Evolutionary conservation across 352 stramenopile genomes (phyloP).

Genomic region (Thraustotheca clavata): DNA sequence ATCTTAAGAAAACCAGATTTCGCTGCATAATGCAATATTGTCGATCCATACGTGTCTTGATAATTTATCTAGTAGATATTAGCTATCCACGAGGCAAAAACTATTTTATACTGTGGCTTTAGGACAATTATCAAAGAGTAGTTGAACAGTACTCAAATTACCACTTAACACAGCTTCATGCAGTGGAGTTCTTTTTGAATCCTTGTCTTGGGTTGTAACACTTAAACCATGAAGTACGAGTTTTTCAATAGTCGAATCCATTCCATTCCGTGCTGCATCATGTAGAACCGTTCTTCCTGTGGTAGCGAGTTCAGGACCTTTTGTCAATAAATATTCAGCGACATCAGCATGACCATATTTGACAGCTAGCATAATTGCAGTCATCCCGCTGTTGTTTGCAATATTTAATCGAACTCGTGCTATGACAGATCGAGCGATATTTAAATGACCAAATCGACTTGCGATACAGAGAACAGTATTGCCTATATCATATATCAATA

Average conservation of each 20-base stretch:
- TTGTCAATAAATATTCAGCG: conserved; percentile 47
- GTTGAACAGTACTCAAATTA: conserved; percentile 33
- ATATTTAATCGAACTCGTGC: conserved; percentile 27
- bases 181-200: conserved; percentile 32
- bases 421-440: conserved; percentile 32
- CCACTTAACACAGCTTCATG: conserved; percentile 39
- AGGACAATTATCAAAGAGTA: conserved; percentile 27
- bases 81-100: conserved; percentile 26
- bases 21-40: conserved; percentile 42
- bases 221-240: conserved; percentile 22
- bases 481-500: conserved; percentile 20
- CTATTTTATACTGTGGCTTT: conserved; percentile 24
- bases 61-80: conserved; percentile 33
- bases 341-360: conserved; percentile 38
- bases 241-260: conserved; percentile 14
- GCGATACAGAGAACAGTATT: conserved; percentile 50
- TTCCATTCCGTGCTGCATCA: conserved; percentile 11
- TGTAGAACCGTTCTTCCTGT: conserved; percentile 11
- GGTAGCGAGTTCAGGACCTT: conserved; percentile 31
- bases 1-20: conserved; percentile 33
- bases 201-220: conserved; percentile 18
- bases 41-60: conserved; percentile 50
- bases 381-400: conserved; percentile 32
- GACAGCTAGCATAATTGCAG: conserved; percentile 43
- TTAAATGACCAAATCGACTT: conserved; percentile 36